These are phyloP conservation scores for Micractinium sp. DNA, from an alignment of 139 green algal species.

Conservation along the genomic window DNA sequence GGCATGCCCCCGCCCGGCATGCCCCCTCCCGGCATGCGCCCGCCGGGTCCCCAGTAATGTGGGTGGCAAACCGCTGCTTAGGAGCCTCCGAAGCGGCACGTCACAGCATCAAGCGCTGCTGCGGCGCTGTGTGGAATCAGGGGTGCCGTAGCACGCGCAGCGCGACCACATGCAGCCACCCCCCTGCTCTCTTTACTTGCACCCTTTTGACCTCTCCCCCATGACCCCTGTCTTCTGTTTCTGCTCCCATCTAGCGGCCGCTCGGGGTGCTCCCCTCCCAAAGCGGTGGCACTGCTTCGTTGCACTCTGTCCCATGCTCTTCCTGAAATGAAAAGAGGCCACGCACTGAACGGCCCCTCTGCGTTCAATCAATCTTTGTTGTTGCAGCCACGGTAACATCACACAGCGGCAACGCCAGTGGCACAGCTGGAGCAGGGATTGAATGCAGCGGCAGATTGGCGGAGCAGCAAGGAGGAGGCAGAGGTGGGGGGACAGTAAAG, in stretches of 20 bases:
- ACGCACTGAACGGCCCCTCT: not conserved
- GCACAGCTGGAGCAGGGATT: not conserved
- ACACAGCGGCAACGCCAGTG: not conserved
- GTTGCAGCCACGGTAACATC: not conserved
- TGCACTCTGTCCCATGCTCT: not conserved
- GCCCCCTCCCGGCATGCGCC: constrained; percentile 42
- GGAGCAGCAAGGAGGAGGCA: not conserved
- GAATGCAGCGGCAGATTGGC: not conserved
- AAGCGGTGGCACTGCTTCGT: not conserved
- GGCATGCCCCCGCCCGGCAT: constrained; percentile 57
- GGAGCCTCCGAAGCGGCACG: not conserved
- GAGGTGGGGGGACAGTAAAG: not conserved
- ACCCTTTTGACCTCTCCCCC: not conserved
- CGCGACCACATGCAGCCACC: no score
- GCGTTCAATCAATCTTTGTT: not conserved
- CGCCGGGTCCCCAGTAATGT: constrained; percentile 41
- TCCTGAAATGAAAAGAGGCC: not conserved
- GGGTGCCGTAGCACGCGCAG: not conserved
- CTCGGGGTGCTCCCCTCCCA: not conserved
- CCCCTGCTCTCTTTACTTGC: not conserved
- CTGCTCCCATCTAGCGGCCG: not conserved
- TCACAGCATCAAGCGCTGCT: not conserved
- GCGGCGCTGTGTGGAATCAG: not conserved
- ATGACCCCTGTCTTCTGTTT: not conserved
- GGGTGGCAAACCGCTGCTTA: not conserved